phyloP scores from a whole-genome alignment of 1,284 basidiomycete species.

The Naganishia albida region DNA sequence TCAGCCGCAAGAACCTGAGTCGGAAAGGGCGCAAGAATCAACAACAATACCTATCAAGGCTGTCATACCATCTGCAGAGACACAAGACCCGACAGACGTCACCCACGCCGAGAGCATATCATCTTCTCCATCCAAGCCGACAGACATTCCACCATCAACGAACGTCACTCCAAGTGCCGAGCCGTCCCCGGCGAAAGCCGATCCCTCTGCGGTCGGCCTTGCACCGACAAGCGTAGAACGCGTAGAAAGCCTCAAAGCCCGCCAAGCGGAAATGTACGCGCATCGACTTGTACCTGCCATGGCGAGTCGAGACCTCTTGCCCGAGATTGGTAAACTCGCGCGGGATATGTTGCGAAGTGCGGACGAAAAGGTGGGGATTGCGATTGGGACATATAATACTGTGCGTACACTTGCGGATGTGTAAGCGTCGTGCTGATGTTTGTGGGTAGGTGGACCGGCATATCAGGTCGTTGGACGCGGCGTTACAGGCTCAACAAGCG shows the following conservation, averaged over 20 bases:
- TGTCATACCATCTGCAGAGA: background rate
- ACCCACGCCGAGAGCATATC: background rate
- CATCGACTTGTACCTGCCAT: slow-evolving; percentile 22
- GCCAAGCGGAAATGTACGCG: slow-evolving; percentile 5
- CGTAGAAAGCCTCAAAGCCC: slow-evolving; percentile 1
- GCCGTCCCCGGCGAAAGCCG: too few relatives aligned
- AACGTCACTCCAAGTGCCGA: too few relatives aligned
- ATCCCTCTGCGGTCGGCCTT: too few relatives aligned
- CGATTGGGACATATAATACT: slow-evolving; percentile 56
- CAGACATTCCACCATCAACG: too few relatives aligned
- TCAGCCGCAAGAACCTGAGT: background rate
- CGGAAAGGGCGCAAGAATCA: background rate
- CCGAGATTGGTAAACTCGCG: slow-evolving; percentile 46
- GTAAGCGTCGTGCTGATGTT: background rate
- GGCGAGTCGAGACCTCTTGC: slow-evolving; percentile 36
- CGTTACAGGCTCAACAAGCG: slow-evolving; percentile 49
- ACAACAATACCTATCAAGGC: too few relatives aligned
- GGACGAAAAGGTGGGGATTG: slow-evolving; percentile 58
- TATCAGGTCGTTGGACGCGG: slow-evolving; percentile 57
- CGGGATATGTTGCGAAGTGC: slow-evolving; percentile 52
- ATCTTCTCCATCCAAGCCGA: too few relatives aligned
- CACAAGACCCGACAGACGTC: background rate
- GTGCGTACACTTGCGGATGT: slow-evolving; percentile 37
- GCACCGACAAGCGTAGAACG: slow-evolving; percentile 5
- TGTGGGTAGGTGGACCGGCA: slow-evolving; percentile 55